Evolutionary conservation across 1,139 yeast genomes (phyloP).

Genomic region (Magnusiomyces fungicola): DNA sequence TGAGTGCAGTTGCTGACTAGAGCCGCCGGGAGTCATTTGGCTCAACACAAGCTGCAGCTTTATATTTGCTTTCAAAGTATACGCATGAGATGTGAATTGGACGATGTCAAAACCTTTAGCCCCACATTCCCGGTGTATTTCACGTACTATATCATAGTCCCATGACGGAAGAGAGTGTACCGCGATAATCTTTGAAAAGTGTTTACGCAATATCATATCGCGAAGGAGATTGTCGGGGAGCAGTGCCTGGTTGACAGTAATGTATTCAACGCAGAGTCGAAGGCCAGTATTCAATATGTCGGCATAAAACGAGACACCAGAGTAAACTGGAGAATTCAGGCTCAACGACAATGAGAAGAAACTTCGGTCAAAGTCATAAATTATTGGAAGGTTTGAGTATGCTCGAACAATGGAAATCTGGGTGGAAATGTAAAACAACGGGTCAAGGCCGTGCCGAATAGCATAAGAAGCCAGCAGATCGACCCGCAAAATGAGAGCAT

Average conservation of each 20-base stretch:
- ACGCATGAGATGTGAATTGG: conserved; percentile 15
- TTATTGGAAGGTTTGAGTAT: conserved; percentile 15
- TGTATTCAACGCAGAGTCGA: conserved; percentile 17
- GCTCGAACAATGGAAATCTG: conserved; percentile 17
- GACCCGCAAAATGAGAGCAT: conserved; percentile 18
- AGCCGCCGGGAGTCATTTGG: not conserved
- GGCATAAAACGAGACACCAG: conserved; percentile 6
- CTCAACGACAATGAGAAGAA: conserved; percentile 7
- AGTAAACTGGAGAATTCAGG: conserved; percentile 8
- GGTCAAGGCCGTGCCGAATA: conserved; percentile 10
- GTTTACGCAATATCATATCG: conserved; percentile 9
- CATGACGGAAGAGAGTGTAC: conserved; percentile 14
- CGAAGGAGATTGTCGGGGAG: conserved; percentile 12
- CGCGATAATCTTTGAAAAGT: conserved; percentile 14
- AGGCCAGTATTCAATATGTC: conserved; percentile 15
- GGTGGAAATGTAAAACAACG: conserved; percentile 13
- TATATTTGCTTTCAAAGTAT: conserved; percentile 15
- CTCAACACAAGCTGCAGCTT: conserved; percentile 2
- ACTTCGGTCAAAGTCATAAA: conserved; percentile 16
- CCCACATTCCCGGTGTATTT: conserved; percentile 1
- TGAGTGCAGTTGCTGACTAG: not conserved
- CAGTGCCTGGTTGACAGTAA: conserved; percentile 10
- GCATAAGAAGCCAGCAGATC: conserved; percentile 18
- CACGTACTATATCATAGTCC: conserved; percentile 10
- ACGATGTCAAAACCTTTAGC: conserved; percentile 16